Conservation (phyloP, 1,139 yeast genomes). For the Scheffersomyces parashehatae region DNA sequence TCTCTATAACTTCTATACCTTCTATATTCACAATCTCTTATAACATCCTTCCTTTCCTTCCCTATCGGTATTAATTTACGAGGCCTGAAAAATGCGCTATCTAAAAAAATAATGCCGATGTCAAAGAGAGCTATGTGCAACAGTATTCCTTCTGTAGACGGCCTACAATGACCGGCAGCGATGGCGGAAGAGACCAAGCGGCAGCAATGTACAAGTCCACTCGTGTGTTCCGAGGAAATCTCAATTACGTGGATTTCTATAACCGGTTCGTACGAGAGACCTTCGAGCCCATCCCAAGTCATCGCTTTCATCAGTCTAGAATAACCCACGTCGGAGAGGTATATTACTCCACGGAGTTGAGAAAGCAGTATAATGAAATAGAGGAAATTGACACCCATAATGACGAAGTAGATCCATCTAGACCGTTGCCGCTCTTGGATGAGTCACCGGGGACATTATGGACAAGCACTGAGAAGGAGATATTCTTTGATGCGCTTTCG, state of each 20-base stretch:
- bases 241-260: conserved; percentile 16
- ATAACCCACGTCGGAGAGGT: conserved; percentile 9
- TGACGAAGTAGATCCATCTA: background rate
- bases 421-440: background rate
- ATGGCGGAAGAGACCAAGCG: background rate
- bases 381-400: background rate
- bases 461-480: conserved; percentile 41
- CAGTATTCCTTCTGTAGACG: no score
- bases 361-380: conserved; percentile 1
- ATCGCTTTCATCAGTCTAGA: conserved; percentile 4
- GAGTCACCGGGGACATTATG: conserved; percentile 29
- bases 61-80: no score
- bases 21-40: no score
- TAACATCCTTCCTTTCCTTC: no score
- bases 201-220: background rate
- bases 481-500: conserved; percentile 39
- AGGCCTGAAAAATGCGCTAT: no score
- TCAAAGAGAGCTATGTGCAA: no score
- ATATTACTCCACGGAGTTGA: conserved; percentile 2
- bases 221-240: conserved; percentile 13
- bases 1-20: no score
- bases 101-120: no score
- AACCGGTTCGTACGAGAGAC: conserved; percentile 14
- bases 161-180: background rate
- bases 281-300: conserved; percentile 5